These are phyloP conservation scores for Basipetospora sp. DNA, from an alignment of 2,329 filamentous ascomycete species.

Conservation along the genomic window DNA sequence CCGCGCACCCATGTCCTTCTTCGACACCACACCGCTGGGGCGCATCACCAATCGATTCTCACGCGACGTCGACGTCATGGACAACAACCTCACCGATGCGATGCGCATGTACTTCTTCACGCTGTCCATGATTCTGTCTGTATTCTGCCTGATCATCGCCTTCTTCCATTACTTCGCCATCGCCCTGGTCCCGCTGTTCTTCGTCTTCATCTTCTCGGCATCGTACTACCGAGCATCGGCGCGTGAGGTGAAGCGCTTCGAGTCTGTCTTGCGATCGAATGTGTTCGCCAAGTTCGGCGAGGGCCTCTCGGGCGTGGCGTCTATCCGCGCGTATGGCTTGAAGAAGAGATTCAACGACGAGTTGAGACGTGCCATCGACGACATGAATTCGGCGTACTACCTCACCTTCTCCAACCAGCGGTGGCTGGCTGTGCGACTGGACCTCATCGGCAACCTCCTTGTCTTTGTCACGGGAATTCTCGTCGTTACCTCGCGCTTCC, in stretches of 20 bases:
- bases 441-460: slow-evolving; percentile 67
- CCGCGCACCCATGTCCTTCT: slow-evolving; percentile 73
- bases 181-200: slow-evolving; percentile 47
- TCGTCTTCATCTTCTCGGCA: slow-evolving; percentile 68
- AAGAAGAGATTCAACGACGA: slow-evolving; percentile 57
- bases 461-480: slow-evolving; percentile 82
- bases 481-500: slow-evolving; percentile 81
- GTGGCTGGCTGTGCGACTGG: slow-evolving; percentile 76
- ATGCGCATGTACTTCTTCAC: slow-evolving; percentile 89
- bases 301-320: slow-evolving; percentile 67
- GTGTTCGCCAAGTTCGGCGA: slow-evolving; percentile 89
- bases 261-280: slow-evolving; percentile 70
- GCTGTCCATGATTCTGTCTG: slow-evolving; percentile 63
- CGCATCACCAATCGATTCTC: slow-evolving; percentile 94
- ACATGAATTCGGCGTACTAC: slow-evolving; percentile 90
- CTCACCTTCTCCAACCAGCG: slow-evolving; percentile 90
- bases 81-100: slow-evolving; percentile 76
- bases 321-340: slow-evolving; percentile 79
- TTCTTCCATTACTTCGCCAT: slow-evolving; percentile 79
- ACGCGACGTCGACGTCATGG: slow-evolving; percentile 90
- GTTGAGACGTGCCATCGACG: slow-evolving; percentile 61
- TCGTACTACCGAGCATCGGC: slow-evolving; percentile 83
- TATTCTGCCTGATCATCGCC: slow-evolving; percentile 84
- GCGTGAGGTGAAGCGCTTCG: slow-evolving; percentile 86
- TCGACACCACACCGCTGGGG: slow-evolving; percentile 89